A percentile compares a stretch with the other conserved stretches of the same genome.
These are phyloP conservation scores for Pseudevernia furfuracea DNA, from an alignment of 495 filamentous ascomycete genomes.

Conservation along the genomic window DNA sequence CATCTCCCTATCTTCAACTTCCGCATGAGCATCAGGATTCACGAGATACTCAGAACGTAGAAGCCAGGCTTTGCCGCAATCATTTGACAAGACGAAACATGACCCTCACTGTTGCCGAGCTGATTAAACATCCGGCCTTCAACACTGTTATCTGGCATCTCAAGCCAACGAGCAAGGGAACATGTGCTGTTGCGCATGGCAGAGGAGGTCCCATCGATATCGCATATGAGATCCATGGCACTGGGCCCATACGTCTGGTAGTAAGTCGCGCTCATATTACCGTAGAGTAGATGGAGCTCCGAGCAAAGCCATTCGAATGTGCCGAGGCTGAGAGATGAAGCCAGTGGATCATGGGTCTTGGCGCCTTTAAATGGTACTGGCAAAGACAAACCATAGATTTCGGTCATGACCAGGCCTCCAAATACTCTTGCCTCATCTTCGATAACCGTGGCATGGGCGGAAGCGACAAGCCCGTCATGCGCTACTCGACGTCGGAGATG, in stretches of 20 bases:
- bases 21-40: no score
- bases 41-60: no score
- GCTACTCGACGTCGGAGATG: slow-evolving; percentile 71
- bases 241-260: slow-evolving; percentile 59
- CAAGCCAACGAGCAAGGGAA: slow-evolving; percentile 48
- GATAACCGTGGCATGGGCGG: slow-evolving; percentile 69
- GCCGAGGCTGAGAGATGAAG: background rate
- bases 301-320: background rate
- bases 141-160: slow-evolving; percentile 52
- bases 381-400: slow-evolving; percentile 69
- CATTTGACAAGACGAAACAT: background rate
- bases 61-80: background rate
- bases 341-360: slow-evolving; percentile 59
- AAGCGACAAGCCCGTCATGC: slow-evolving; percentile 60
- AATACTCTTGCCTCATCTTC: slow-evolving; percentile 62
- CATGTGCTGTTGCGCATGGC: slow-evolving; percentile 48
- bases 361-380: slow-evolving; percentile 55
- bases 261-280: slow-evolving; percentile 34
- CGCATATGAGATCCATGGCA: slow-evolving; percentile 69
- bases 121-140: slow-evolving; percentile 43
- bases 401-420: slow-evolving; percentile 51
- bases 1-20: no score
- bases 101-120: slow-evolving; percentile 36
- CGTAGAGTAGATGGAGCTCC: background rate
- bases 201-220: slow-evolving; percentile 64